Evolutionary conservation across 768 basidiomycete genomes (phyloP), one percentile per base, ranked within the genome.

Genomic region (Xerocomellus chrysenteron): DNA sequence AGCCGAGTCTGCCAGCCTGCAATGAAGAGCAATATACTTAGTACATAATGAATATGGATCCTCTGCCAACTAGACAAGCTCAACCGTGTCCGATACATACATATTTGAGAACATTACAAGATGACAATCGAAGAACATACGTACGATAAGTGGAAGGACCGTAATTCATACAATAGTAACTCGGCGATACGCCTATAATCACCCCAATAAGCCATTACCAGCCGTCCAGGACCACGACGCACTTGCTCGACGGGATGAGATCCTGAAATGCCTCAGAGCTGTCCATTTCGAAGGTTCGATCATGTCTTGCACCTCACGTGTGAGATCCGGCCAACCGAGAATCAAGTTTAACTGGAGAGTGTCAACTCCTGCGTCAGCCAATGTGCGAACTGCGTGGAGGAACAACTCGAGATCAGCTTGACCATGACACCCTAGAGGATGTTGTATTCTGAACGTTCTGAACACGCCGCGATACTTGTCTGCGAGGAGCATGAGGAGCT

Each of bases 391-490:
- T n/a, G 64, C 61, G 5, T 21, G 24, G 32, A 67, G 61, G 39
- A 67, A 60, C 10, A 19, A 40, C 10, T 60, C 53, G 32, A 67
- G 64, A 17, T 50, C 44, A 36, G 43, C 44, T 55, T 66, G 50
- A n/a, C 60, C 40, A 12, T 47, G 45, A 14, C 64, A 67, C 40
- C 56, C 21, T 40, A 67, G 28, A 42, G 60, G 50, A 41, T 68
- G 56, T 8, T 63, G 66, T 32, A 63, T 28, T 24, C 54, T 62
- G 26, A 66, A 48, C 35, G 54, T 57, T 50, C 39, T 66, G 49
- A 68, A 58, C 2, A 68, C 61, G 21, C 61, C 55, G 0, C 39
- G 50, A 52, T 63, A 67, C 46, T 67, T 67, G 54, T 62, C 52
- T 28, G 66, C 63, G 32, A 66, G 57, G 45, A 66, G 67, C 2